Evolutionary conservation across 352 stramenopile species (phyloP).

Genomic region (Phytophthora syringae): DNA sequence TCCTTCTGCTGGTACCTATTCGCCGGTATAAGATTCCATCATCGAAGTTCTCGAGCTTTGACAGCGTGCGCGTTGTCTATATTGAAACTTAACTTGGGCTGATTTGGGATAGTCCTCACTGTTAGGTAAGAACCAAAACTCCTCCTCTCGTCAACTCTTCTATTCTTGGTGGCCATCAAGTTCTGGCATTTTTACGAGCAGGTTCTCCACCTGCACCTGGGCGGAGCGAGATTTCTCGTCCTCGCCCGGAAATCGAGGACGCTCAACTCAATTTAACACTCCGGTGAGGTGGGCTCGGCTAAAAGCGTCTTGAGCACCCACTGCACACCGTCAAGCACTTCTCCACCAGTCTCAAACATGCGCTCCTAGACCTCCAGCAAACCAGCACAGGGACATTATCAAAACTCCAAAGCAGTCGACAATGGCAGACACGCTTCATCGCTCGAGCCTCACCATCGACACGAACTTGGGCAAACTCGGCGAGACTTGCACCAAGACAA

Average conservation of each 20-base stretch:
- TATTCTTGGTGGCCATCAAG: constrained; percentile 13
- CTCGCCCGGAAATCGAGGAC: constrained; percentile 11
- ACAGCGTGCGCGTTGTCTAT: too few species aligned
- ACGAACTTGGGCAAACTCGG: constrained; percentile 42
- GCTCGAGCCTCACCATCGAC: constrained; percentile 61
- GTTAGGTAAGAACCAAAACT: too few species aligned
- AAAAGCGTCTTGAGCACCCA: constrained; percentile 5
- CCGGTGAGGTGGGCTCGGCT: neutral
- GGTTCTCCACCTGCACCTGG: constrained; percentile 5
- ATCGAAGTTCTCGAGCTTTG: too few species aligned
- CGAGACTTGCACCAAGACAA: constrained; percentile 20
- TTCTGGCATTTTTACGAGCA: constrained; percentile 14
- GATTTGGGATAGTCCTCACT: too few species aligned
- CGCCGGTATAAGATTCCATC: too few species aligned
- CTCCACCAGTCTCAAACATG: constrained; percentile 24
- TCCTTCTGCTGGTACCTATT: too few species aligned
- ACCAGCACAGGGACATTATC: too few species aligned
- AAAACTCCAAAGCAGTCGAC: too few species aligned
- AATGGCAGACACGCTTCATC: constrained; percentile 63
- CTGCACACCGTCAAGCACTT: constrained; percentile 10
- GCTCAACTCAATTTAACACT: constrained; percentile 9
- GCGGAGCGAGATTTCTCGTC: constrained; percentile 16
- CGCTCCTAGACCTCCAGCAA: constrained; percentile 33
- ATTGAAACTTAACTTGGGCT: too few species aligned
- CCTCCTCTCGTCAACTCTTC: constrained; percentile 13